These are phyloP conservation scores for Calvatia gigantea DNA, from an alignment of 768 basidiomycete species.

Conservation along the genomic window DNA sequence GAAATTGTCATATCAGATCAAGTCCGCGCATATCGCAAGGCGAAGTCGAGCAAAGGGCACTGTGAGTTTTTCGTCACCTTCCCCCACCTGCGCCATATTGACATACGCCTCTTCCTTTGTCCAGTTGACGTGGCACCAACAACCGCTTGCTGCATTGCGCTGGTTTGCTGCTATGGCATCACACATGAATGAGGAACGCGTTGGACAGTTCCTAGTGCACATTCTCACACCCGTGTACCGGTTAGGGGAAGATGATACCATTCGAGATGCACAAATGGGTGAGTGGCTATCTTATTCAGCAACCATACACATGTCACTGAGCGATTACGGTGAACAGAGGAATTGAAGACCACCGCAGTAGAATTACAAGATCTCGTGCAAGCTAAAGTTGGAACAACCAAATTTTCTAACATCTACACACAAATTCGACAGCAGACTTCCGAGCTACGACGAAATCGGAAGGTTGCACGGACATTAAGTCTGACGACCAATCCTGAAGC, in stretches of 20 bases:
- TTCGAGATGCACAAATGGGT: conserved; percentile 80
- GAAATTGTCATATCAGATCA: conserved; percentile 84
- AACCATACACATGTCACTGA: not conserved
- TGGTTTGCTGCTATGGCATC: conserved; percentile 95
- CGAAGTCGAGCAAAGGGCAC: conserved; percentile 45
- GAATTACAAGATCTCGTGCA: conserved; percentile 90
- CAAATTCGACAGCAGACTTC: conserved; percentile 71
- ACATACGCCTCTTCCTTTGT: conserved; percentile 10
- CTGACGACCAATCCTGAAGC: conserved; percentile 69
- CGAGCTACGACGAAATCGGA: conserved; percentile 68
- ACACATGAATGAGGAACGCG: conserved; percentile 51
- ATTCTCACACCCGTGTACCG: conserved; percentile 86
- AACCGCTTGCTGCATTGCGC: conserved; percentile 74
- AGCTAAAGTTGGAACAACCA: conserved; percentile 80
- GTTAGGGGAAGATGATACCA: conserved; percentile 81
- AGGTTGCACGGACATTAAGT: conserved; percentile 55
- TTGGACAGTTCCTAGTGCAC: conserved; percentile 76
- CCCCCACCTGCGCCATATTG: too few relatives aligned
- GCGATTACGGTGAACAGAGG: conserved; percentile 46
- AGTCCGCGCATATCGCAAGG: conserved; percentile 69
- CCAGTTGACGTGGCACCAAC: conserved; percentile 80
- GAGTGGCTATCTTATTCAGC: conserved; percentile 20
- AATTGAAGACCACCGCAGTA: conserved; percentile 72
- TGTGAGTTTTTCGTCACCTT: conserved; percentile 32
- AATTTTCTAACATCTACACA: conserved; percentile 78